Evolutionary conservation across 805 yeast genomes (phyloP).

Genomic region (Schwanniomyces yamadae): DNA sequence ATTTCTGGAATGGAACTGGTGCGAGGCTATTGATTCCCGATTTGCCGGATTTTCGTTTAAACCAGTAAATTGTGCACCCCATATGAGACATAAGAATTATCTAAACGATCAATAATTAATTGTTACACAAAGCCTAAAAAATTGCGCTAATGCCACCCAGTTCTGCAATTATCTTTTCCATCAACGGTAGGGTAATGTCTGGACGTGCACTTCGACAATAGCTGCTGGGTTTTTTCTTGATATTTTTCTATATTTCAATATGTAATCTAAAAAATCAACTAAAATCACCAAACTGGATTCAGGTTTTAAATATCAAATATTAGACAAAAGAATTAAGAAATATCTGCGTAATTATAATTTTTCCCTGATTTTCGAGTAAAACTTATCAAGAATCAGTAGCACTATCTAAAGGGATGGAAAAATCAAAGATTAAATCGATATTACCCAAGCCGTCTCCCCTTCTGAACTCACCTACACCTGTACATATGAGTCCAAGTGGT

Average conservation of each 20-base stretch:
- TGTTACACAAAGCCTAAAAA: slow-evolving; percentile 2
- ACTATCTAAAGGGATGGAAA: slow-evolving; percentile 27
- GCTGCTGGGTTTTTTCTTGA: slow-evolving; percentile 1
- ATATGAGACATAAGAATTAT: slow-evolving; percentile 2
- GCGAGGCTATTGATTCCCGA: too few relatives aligned
- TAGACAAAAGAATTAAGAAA: too few relatives aligned
- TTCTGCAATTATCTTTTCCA: slow-evolving; percentile 3
- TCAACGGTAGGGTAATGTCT: slow-evolving; percentile 5
- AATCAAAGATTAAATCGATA: slow-evolving; percentile 40
- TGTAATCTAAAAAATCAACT: too few relatives aligned
- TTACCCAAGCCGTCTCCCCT: slow-evolving; percentile 40
- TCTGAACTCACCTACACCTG: slow-evolving; percentile 6
- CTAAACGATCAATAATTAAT: slow-evolving; percentile 9
- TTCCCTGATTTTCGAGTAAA: too few relatives aligned
- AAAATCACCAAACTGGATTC: too few relatives aligned
- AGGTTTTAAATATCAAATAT: too few relatives aligned
- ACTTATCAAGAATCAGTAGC: too few relatives aligned
- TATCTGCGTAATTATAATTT: too few relatives aligned
- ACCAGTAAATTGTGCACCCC: too few relatives aligned
- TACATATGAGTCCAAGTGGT: background rate
- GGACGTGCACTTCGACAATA: slow-evolving; percentile 2
- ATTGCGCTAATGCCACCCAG: background rate
- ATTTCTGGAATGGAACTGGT: too few relatives aligned
- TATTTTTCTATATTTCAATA: slow-evolving; percentile 3
- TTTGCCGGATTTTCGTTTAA: too few relatives aligned